These are phyloP conservation scores for Leccinum variabile DNA, from an alignment of 1,284 basidiomycete genomes.

Conservation along the genomic window DNA sequence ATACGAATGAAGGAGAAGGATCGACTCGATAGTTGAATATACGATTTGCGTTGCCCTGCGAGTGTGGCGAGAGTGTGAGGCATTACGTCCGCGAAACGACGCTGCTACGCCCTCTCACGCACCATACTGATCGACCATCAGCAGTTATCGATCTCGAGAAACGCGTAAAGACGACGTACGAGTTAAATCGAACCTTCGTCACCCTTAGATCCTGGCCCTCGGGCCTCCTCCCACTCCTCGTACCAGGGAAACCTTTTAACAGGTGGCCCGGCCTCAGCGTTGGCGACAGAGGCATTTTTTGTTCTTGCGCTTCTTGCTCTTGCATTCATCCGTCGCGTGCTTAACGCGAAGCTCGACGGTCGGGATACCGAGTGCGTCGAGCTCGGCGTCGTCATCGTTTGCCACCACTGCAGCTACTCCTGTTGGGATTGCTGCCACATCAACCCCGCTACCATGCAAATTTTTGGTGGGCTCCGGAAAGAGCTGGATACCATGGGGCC, in stretches of 20 bases:
- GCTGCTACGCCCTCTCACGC: no score
- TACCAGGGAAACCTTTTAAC: conserved; percentile 51
- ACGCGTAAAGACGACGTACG: conserved; percentile 37
- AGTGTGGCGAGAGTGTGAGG: neutral
- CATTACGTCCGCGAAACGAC: no score
- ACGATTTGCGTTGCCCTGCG: conserved; percentile 56
- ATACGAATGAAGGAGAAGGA: conserved; percentile 41
- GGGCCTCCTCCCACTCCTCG: conserved; percentile 64
- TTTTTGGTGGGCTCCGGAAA: conserved; percentile 26
- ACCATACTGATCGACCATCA: no score
- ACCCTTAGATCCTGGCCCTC: conserved; percentile 46
- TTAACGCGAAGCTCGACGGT: conserved; percentile 55
- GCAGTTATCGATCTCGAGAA: no score
- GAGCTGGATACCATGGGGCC: conserved; percentile 57
- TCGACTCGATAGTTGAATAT: conserved; percentile 59
- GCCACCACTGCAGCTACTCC: neutral
- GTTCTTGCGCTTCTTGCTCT: conserved; percentile 42
- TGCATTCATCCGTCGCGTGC: conserved; percentile 52
- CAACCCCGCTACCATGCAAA: conserved; percentile 24
- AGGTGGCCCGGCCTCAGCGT: conserved; percentile 20
- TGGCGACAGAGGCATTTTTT: conserved; percentile 37
- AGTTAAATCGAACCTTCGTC: conserved; percentile 37
- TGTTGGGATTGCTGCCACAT: conserved; percentile 17
- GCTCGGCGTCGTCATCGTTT: conserved; percentile 43
- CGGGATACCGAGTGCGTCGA: conserved; percentile 64